These are phyloP conservation scores for Arthrobotrys iridis DNA, from an alignment of 2,329 filamentous ascomycete species.

Conservation along the genomic window DNA sequence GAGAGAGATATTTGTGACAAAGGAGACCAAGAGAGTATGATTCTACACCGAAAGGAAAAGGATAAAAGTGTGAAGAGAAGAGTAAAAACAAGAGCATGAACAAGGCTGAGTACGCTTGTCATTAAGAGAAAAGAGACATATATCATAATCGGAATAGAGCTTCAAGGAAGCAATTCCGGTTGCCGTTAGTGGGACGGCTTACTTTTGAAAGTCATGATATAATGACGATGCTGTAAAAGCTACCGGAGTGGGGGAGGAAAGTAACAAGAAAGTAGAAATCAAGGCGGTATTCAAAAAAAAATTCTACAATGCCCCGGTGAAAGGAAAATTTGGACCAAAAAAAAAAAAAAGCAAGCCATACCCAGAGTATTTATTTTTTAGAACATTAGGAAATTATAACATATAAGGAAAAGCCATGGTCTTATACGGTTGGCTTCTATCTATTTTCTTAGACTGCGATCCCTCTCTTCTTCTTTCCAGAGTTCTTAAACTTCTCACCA, in stretches of 20 bases:
- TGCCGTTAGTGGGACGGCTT: slow-evolving; percentile 14
- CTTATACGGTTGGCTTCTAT: slow-evolving; percentile 58
- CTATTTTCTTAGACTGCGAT: slow-evolving; percentile 58
- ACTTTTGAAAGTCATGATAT: slow-evolving; percentile 42
- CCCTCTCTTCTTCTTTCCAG: slow-evolving; percentile 58
- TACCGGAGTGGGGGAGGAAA: slow-evolving; percentile 32
- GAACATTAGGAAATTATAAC: neutral
- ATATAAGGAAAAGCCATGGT: slow-evolving; percentile 1
- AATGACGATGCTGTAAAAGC: slow-evolving; percentile 23
- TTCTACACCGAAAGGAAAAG: slow-evolving; percentile 7
- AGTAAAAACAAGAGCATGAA: slow-evolving; percentile 6
- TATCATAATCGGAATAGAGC: slow-evolving; percentile 22
- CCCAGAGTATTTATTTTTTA: neutral
- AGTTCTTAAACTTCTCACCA: slow-evolving; percentile 44
- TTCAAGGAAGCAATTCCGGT: neutral
- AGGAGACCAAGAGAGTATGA: slow-evolving; percentile 9
- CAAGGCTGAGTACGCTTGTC: slow-evolving; percentile 30
- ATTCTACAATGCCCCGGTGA: neutral
- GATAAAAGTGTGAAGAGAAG: neutral
- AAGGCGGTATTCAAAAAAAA: slow-evolving; percentile 15
- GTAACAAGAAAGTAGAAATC: neutral
- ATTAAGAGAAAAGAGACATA: slow-evolving; percentile 45
- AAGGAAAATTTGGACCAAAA: neutral
- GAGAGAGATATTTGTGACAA: neutral
- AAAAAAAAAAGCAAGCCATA: neutral